phyloP scores from a whole-genome alignment of 495 filamentous ascomycete genomes.

The Talaromyces stipitatus region DNA sequence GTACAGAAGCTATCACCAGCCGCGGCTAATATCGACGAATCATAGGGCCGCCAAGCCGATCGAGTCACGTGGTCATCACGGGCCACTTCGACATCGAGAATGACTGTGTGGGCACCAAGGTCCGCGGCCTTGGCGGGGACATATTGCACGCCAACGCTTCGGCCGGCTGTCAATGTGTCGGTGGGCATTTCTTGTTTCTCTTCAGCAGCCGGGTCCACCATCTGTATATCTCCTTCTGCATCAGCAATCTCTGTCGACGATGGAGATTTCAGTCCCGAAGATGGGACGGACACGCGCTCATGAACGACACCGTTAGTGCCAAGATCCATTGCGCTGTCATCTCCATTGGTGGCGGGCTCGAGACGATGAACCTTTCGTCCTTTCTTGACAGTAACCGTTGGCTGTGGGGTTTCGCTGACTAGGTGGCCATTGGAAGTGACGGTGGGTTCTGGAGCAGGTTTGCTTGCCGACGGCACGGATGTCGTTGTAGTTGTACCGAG shows the following conservation, averaged over 20 bases:
- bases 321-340: conserved; percentile 48
- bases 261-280: conserved; percentile 21
- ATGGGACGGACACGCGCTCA: conserved; percentile 44
- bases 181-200: conserved; percentile 46
- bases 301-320: conserved; percentile 29
- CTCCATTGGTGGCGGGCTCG: conserved; percentile 37
- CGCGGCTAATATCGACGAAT: conserved; percentile 66
- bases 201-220: conserved; percentile 26
- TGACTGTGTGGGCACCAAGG: conserved; percentile 57
- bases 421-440: conserved; percentile 32
- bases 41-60: conserved; percentile 68
- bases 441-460: conserved; percentile 34
- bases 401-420: conserved; percentile 20
- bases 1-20: conserved; percentile 74
- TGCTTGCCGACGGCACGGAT: conserved; percentile 25
- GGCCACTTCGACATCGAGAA: conserved; percentile 47
- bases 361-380: conserved; percentile 37
- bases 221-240: conserved; percentile 33
- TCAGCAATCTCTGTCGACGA: conserved; percentile 19
- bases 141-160: conserved; percentile 62
- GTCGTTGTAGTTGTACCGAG: conserved; percentile 8
- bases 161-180: conserved; percentile 53
- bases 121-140: conserved; percentile 50
- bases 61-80: conserved; percentile 59
- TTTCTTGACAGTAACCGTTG: conserved; percentile 16